phyloP scores from a whole-genome alignment of 768 basidiomycete species.

The Pisolithus marmoratus region DNA sequence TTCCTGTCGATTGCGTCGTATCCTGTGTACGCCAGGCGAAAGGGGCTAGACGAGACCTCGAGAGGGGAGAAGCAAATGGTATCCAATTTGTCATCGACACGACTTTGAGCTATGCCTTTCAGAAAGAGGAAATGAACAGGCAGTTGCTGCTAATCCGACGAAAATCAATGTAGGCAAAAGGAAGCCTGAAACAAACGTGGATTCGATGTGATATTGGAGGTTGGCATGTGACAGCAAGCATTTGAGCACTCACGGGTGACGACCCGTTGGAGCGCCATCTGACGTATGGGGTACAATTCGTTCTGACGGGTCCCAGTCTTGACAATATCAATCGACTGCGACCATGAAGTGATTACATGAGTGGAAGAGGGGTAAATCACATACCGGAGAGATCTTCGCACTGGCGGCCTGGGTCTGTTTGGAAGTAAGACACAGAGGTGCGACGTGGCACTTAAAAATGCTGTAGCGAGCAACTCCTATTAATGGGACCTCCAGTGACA shows the following conservation, averaged over 20 bases:
- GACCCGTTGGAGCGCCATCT: neutral
- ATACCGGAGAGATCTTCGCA: too few species aligned
- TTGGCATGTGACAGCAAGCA: neutral
- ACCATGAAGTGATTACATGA: too few species aligned
- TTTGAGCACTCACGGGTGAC: neutral
- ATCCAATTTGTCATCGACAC: conserved; percentile 14
- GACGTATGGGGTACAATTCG: neutral
- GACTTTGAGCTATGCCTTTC: conserved; percentile 8
- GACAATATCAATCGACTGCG: too few species aligned
- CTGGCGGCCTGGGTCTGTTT: too few species aligned
- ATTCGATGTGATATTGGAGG: neutral
- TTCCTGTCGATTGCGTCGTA: conserved; percentile 28
- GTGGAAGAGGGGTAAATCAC: too few species aligned
- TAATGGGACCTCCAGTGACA: too few species aligned
- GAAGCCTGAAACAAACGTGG: conserved; percentile 4
- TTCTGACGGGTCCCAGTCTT: too few species aligned
- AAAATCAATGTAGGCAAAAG: conserved; percentile 17
- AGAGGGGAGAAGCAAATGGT: conserved; percentile 28
- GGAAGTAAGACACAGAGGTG: too few species aligned
- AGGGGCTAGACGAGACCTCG: conserved; percentile 15
- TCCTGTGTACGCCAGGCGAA: conserved; percentile 37
- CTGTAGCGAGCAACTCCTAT: too few species aligned
- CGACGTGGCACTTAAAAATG: too few species aligned
- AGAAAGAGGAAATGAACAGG: conserved; percentile 10
- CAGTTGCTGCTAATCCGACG: conserved; percentile 8